These are phyloP conservation scores for Ophiosphaerella herpotricha DNA, from an alignment of 2,329 filamentous ascomycete species.

Conservation along the genomic window DNA sequence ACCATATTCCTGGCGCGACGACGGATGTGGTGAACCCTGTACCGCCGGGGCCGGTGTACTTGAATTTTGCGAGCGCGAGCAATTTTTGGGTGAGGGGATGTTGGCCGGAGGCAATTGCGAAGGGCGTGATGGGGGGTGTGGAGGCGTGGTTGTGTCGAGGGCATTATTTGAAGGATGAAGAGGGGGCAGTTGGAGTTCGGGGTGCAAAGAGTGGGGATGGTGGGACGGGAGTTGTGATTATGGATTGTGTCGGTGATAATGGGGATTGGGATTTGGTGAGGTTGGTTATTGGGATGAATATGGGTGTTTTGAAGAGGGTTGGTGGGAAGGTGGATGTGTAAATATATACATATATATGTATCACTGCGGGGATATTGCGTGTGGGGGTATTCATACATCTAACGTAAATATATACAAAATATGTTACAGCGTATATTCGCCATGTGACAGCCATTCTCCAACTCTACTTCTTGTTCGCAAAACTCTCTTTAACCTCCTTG, in stretches of 20 bases:
- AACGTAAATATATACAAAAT: neutral
- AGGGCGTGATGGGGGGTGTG: conserved; percentile 81
- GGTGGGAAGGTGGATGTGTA: neutral
- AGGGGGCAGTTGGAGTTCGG: conserved; percentile 34
- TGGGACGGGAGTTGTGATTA: conserved; percentile 84
- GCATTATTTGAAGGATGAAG: conserved; percentile 48
- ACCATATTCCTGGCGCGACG: conserved; percentile 47
- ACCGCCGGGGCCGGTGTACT: conserved; percentile 68
- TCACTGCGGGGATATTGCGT: conserved; percentile 39
- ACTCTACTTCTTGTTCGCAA: neutral
- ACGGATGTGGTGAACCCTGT: conserved; percentile 48
- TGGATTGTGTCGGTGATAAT: conserved; percentile 86
- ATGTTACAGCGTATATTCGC: conserved; percentile 1
- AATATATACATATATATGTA: conserved; percentile 49
- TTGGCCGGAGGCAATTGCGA: conserved; percentile 92
- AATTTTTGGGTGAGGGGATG: conserved; percentile 93
- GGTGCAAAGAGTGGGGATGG: conserved; percentile 64
- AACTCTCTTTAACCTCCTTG: conserved; percentile 43
- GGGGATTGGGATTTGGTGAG: conserved; percentile 90
- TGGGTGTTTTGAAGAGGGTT: conserved; percentile 51
- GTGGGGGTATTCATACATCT: neutral
- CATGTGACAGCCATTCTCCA: neutral
- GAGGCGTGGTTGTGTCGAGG: conserved; percentile 62
- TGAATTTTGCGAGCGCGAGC: conserved; percentile 89
- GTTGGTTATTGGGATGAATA: conserved; percentile 91